Evolutionary conservation across 2,329 filamentous ascomycete species (phyloP).

Genomic region (Colletotrichum chlorophyti): DNA sequence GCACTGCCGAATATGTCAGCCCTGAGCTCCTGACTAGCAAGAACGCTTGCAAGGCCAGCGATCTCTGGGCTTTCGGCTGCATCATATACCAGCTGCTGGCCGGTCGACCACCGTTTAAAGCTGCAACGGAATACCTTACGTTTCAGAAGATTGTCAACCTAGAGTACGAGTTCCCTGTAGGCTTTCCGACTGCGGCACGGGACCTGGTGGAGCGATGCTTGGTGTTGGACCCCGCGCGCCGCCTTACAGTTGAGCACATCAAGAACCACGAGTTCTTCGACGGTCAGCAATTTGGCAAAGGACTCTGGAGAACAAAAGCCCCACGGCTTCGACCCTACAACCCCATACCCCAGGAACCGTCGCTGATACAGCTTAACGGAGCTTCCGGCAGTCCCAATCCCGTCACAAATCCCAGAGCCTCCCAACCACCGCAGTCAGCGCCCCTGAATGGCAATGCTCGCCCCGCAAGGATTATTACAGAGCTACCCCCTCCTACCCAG

Average conservation of each 20-base stretch:
- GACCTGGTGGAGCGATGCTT: conserved; percentile 91
- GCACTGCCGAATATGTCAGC: conserved; percentile 97
- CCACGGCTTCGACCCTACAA: conserved; percentile 86
- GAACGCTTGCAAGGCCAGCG: conserved; percentile 95
- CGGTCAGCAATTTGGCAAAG: conserved; percentile 82
- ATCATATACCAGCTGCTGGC: conserved; percentile 95
- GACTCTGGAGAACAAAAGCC: conserved; percentile 87
- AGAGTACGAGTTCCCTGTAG: conserved; percentile 90
- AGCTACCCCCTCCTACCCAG: conserved; percentile 94
- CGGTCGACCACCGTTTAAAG: conserved; percentile 98
- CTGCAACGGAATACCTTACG: conserved; percentile 91
- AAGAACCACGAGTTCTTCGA: conserved; percentile 97
- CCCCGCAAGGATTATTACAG: conserved; percentile 86
- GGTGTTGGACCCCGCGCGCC: conserved; percentile 83
- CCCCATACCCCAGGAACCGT: conserved; percentile 76
- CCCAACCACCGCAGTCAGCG: conserved; percentile 45
- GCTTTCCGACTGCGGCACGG: conserved; percentile 84
- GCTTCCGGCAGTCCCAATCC: conserved; percentile 41
- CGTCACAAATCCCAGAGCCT: conserved; percentile 36
- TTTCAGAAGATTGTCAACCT: conserved; percentile 97
- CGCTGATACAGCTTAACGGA: conserved; percentile 76
- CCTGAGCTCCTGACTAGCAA: conserved; percentile 97
- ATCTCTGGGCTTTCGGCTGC: conserved; percentile 97
- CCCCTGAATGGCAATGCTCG: conserved; percentile 59
- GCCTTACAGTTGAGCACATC: conserved; percentile 93